Percentiles rank a stretch among this genome's conserved stretches.
phyloP scores from a whole-genome alignment of 2,329 filamentous ascomycete species.

The Diaporthe helianthi region DNA sequence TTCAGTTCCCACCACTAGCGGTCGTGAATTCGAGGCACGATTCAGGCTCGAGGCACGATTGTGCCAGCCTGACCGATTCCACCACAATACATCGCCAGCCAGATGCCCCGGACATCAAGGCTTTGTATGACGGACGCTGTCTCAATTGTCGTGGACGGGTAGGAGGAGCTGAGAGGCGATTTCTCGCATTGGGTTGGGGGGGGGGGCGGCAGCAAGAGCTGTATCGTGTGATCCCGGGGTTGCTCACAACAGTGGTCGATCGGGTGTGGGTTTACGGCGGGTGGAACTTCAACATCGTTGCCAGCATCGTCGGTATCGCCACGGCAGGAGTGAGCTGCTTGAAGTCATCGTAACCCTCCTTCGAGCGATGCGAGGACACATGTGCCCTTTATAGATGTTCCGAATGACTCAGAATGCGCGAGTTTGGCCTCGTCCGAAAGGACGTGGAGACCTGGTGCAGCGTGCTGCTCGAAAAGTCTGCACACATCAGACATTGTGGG shows the following conservation, averaged over 20 bases:
- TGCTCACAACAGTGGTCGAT: not conserved
- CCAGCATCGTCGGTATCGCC: not conserved
- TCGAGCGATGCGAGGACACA: not conserved
- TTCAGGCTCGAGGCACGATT: not conserved
- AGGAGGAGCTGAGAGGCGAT: not conserved
- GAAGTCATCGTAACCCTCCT: not conserved
- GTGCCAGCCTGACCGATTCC: not conserved
- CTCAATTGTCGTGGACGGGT: slow-evolving; percentile 4
- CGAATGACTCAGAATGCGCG: not conserved
- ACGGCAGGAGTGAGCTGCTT: not conserved
- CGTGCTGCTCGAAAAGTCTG: slow-evolving; percentile 11
- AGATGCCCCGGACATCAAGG: not conserved
- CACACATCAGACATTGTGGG: slow-evolving; percentile 8
- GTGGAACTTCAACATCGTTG: not conserved
- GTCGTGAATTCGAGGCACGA: too few relatives aligned
- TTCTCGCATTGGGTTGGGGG: not conserved
- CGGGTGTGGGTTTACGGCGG: not conserved
- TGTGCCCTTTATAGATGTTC: slow-evolving; percentile 14
- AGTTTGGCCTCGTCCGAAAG: not conserved
- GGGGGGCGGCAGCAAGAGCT: not conserved
- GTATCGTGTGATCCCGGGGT: not conserved
- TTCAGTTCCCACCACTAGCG: not conserved
- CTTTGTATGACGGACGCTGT: slow-evolving; percentile 5
- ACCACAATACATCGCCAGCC: not conserved
- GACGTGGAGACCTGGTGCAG: slow-evolving; percentile 17